Percentiles rank a stretch among this genome's conserved stretches.
These are phyloP conservation scores for Xylaria digitata DNA, from an alignment of 2,329 filamentous ascomycete genomes.

Conservation along the genomic window DNA sequence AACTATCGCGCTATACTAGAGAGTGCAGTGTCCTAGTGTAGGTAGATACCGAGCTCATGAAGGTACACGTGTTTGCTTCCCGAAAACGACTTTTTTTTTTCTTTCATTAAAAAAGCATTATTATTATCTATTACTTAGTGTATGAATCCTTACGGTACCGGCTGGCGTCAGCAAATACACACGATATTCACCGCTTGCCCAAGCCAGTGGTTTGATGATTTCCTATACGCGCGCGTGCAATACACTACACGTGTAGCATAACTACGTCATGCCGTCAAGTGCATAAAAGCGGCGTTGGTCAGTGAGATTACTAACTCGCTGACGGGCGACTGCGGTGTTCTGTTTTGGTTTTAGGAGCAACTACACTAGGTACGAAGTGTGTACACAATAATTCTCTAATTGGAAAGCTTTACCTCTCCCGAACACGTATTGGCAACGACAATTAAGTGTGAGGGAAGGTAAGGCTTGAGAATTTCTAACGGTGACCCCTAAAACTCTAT, in stretches of 20 bases:
- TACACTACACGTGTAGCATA: not conserved
- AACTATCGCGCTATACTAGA: no score
- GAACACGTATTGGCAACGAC: no score
- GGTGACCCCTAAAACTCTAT: no score
- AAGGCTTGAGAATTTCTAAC: no score
- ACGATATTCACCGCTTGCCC: constrained; percentile 7
- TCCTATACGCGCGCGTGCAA: not conserved
- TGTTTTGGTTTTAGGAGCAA: not conserved
- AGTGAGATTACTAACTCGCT: constrained; percentile 15
- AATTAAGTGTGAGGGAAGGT: no score
- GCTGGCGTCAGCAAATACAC: constrained; percentile 23
- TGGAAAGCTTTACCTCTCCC: no score
- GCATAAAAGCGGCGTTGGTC: not conserved
- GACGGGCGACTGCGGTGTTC: constrained; percentile 11
- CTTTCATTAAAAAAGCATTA: no score
- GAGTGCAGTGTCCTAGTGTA: no score
- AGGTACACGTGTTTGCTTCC: constrained; percentile 6
- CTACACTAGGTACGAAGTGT: no score
- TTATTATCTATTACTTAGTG: no score
- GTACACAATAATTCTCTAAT: constrained; percentile 1
- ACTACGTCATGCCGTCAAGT: constrained; percentile 27
- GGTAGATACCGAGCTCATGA: not conserved
- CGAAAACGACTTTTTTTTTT: not conserved
- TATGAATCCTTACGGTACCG: not conserved
- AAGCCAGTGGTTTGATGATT: constrained; percentile 3